A percentile compares a stretch with the other conserved stretches of the same genome.
Conservation (phyloP, 192 early-diverging fungal genomes). For the Coemansia sp. region DNA sequence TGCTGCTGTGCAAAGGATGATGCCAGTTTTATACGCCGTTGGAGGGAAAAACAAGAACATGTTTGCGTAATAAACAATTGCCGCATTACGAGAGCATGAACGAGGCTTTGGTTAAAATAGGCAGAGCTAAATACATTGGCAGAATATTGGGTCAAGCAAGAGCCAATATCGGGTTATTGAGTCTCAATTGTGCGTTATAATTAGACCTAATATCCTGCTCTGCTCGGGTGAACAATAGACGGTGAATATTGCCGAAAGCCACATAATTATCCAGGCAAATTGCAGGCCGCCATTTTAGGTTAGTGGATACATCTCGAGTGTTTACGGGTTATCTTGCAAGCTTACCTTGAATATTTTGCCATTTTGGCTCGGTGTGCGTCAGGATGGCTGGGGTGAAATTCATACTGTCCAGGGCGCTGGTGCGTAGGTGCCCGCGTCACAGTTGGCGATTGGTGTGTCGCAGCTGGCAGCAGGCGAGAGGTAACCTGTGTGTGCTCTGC, state of each 20-base stretch:
- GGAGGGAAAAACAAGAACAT: neutral
- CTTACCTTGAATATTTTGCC: conserved; percentile 45
- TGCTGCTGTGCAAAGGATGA: neutral
- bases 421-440: conserved; percentile 18
- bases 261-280: conserved; percentile 13
- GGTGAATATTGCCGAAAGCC: conserved; percentile 20
- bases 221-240: conserved; percentile 6
- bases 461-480: conserved; percentile 11
- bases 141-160: neutral
- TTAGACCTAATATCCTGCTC: conserved; percentile 9
- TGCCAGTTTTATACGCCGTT: neutral
- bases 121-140: neutral
- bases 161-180: conserved; percentile 1
- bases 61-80: conserved; percentile 3
- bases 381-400: conserved; percentile 8
- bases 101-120: conserved; percentile 1
- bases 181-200: conserved; percentile 15
- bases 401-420: conserved; percentile 26
- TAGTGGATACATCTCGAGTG: neutral
- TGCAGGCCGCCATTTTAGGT: conserved; percentile 4
- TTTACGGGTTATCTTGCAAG: neutral
- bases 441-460: conserved; percentile 2
- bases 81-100: conserved; percentile 4
- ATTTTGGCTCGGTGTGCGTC: conserved; percentile 39
- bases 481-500: conserved; percentile 6